phyloP scores from a whole-genome alignment of 2,329 filamentous ascomycete species.

The Ascochyta clinopodiicola region DNA sequence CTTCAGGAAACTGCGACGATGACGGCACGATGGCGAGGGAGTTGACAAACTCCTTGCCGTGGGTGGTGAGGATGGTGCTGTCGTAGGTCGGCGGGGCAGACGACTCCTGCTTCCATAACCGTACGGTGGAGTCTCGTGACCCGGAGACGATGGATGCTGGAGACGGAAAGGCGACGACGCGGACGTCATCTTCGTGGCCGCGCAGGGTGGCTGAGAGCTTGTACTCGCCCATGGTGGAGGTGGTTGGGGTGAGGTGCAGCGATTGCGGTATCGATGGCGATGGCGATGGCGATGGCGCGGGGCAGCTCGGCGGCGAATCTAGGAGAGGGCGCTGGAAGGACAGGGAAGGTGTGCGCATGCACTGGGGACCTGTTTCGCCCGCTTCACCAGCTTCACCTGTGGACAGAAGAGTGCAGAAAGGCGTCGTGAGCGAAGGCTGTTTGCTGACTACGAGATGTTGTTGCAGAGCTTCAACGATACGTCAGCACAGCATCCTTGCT shows the following conservation, averaged over 20 bases:
- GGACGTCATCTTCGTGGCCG: slow-evolving; percentile 95
- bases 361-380: slow-evolving; percentile 6
- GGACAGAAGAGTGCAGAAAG: not conserved
- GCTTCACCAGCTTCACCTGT: slow-evolving; percentile 1
- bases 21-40: slow-evolving; percentile 78
- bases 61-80: slow-evolving; percentile 73
- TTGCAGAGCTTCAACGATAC: not conserved
- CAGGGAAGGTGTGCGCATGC: slow-evolving; percentile 18
- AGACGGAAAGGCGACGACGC: slow-evolving; percentile 79
- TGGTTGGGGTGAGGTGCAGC: not conserved
- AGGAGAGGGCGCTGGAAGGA: slow-evolving; percentile 17
- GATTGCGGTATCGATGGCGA: slow-evolving; percentile 16
- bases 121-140: slow-evolving; percentile 89
- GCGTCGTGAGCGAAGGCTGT: not conserved
- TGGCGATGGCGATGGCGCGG: slow-evolving; percentile 20
- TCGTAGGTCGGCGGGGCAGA: slow-evolving; percentile 75
- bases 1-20: slow-evolving; percentile 72
- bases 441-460: slow-evolving; percentile 6
- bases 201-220: slow-evolving; percentile 90
- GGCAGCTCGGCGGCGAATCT: slow-evolving; percentile 26
- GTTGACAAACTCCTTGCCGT: slow-evolving; percentile 88
- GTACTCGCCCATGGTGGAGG: slow-evolving; percentile 73
- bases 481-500: not conserved
- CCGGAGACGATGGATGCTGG: slow-evolving; percentile 78
- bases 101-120: slow-evolving; percentile 77